Evolutionary conservation across 805 yeast species (phyloP).

Genomic region (Candida manassasensis): DNA sequence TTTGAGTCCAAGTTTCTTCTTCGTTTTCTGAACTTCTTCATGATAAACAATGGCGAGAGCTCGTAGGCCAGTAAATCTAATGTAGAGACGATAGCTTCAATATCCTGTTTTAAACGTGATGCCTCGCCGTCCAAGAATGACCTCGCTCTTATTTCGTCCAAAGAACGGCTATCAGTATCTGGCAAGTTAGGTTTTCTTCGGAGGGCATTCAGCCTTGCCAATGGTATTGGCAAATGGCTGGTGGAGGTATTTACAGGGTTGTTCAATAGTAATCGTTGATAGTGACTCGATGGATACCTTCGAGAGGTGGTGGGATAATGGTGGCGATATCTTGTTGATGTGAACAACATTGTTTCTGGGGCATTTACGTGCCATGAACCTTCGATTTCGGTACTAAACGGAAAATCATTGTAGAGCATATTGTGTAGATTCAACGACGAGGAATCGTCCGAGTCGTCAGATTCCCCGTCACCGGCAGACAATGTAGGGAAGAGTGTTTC

Average conservation of each 20-base stretch:
- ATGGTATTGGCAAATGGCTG: slow-evolving; percentile 16
- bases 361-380: slow-evolving; percentile 9
- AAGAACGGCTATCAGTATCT: background rate
- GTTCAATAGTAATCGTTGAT: background rate
- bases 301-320: background rate
- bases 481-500: background rate
- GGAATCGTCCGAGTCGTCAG: slow-evolving; percentile 2
- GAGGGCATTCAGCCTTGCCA: slow-evolving; percentile 32
- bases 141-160: background rate
- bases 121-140: slow-evolving; percentile 1
- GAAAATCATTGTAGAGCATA: slow-evolving; percentile 3
- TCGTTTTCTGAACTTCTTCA: slow-evolving; percentile 1
- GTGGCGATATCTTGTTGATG: slow-evolving; percentile 23
- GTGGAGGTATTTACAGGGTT: slow-evolving; percentile 2
- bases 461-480: background rate
- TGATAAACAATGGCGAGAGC: slow-evolving; percentile 2
- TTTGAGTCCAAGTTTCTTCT: slow-evolving; percentile 1
- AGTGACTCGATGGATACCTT: slow-evolving; percentile 1
- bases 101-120: background rate
- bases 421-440: background rate
- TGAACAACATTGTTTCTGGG: slow-evolving; percentile 20
- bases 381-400: background rate
- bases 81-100: background rate
- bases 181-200: slow-evolving; percentile 8
- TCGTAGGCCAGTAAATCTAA: background rate